A percentile compares a stretch with the other conserved stretches of the same genome.
Evolutionary conservation across 2,329 filamentous ascomycete species (phyloP).

Genomic region (Penicillium sp.): DNA sequence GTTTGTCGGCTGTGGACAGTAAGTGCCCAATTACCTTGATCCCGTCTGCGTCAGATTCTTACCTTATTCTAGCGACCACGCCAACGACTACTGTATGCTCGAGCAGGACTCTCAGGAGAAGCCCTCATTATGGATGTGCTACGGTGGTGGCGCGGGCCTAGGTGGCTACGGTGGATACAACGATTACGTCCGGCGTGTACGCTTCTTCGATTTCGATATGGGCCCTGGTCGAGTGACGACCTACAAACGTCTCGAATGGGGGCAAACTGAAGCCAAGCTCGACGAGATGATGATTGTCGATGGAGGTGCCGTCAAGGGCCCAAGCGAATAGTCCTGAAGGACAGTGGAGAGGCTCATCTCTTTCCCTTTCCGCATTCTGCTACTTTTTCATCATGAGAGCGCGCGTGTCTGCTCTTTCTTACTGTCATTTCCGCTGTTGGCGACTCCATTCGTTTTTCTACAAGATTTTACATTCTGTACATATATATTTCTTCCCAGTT

Average conservation of each 20-base stretch:
- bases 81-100: slow-evolving; percentile 92
- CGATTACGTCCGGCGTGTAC: slow-evolving; percentile 77
- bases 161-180: slow-evolving; percentile 93
- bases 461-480: slow-evolving; percentile 16
- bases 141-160: slow-evolving; percentile 87
- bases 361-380: background rate
- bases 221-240: slow-evolving; percentile 86
- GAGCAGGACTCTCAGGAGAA: slow-evolving; percentile 56
- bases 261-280: slow-evolving; percentile 53
- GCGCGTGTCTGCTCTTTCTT: slow-evolving; percentile 7
- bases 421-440: slow-evolving; percentile 15
- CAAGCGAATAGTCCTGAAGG: slow-evolving; percentile 17
- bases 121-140: slow-evolving; percentile 94
- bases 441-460: slow-evolving; percentile 5
- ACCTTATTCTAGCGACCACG: slow-evolving; percentile 69
- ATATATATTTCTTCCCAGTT: slow-evolving; percentile 20
- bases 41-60: slow-evolving; percentile 16
- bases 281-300: slow-evolving; percentile 66
- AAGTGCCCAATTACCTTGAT: slow-evolving; percentile 45
- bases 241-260: slow-evolving; percentile 84
- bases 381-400: background rate
- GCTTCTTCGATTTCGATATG: slow-evolving; percentile 91
- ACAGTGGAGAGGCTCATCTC: background rate
- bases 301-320: slow-evolving; percentile 54
- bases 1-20: slow-evolving; percentile 90